Percentiles rank a stretch among this genome's conserved stretches.
Conservation (phyloP, 371 early-diverging fungal species). For the Saksenaea vasiformis region DNA sequence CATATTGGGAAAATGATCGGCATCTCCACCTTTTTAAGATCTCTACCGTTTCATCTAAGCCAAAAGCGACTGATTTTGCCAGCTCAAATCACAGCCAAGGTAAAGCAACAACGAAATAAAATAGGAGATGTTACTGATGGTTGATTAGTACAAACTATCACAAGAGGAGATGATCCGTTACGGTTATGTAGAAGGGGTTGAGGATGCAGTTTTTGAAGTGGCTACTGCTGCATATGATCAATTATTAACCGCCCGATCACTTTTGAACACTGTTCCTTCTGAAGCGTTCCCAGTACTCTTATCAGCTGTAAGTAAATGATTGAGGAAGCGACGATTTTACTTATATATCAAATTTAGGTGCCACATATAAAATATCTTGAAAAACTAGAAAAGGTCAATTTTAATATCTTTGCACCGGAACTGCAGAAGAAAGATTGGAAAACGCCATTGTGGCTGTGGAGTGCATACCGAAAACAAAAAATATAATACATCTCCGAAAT, state of each 20-base stretch:
- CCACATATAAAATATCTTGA: slow-evolving; percentile 65
- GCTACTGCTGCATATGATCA: slow-evolving; percentile 85
- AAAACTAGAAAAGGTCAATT: slow-evolving; percentile 67
- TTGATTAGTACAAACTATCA: slow-evolving; percentile 61
- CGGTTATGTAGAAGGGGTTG: slow-evolving; percentile 62
- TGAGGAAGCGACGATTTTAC: not conserved
- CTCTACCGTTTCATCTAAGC: slow-evolving; percentile 68
- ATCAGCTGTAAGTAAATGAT: slow-evolving; percentile 49
- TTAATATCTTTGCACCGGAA: slow-evolving; percentile 69
- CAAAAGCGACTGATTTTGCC: slow-evolving; percentile 71
- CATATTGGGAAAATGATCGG: slow-evolving; percentile 91
- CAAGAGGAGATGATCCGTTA: slow-evolving; percentile 74
- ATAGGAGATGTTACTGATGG: not conserved
- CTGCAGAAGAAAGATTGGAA: slow-evolving; percentile 68
- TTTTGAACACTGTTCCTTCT: slow-evolving; percentile 50
- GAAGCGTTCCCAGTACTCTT: slow-evolving; percentile 69
- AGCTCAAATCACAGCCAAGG: slow-evolving; percentile 78
- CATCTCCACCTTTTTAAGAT: slow-evolving; percentile 74
- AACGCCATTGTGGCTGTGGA: slow-evolving; percentile 67
- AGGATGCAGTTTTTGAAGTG: slow-evolving; percentile 77
- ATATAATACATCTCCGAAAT: slow-evolving; percentile 9
- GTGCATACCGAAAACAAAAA: slow-evolving; percentile 27
- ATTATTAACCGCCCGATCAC: slow-evolving; percentile 72
- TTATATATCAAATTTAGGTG: slow-evolving; percentile 25
- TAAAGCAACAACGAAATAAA: slow-evolving; percentile 22